Evolutionary conservation across 768 basidiomycete species (phyloP).

Genomic region (Sarcodon sp.): DNA sequence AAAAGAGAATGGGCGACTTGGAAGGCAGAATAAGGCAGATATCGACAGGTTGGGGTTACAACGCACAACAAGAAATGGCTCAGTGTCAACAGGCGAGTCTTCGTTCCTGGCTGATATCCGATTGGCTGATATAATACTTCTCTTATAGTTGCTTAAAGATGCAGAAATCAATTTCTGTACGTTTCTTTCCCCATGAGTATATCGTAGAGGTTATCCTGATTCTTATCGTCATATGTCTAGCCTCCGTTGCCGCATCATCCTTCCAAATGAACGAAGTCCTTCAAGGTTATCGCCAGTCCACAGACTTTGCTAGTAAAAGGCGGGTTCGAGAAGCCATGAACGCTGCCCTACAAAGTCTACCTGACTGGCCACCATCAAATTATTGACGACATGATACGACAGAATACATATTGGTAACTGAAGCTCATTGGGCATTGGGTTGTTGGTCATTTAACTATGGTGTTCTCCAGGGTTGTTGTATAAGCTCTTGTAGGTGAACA

Average conservation of each 20-base stretch:
- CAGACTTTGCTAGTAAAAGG: conserved; percentile 55
- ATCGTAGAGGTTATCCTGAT: neutral
- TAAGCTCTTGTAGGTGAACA: neutral
- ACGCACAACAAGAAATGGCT: conserved; percentile 27
- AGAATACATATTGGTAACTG: neutral
- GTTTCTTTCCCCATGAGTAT: conserved; percentile 1
- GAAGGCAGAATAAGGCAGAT: conserved; percentile 30
- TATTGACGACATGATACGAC: conserved; percentile 3
- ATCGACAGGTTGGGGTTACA: conserved; percentile 7
- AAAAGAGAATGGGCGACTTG: conserved; percentile 41
- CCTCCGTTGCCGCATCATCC: conserved; percentile 52
- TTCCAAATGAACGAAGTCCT: conserved; percentile 74
- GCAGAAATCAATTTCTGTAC: conserved; percentile 17
- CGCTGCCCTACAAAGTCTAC: conserved; percentile 56
- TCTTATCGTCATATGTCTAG: conserved; percentile 18
- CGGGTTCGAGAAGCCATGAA: conserved; percentile 73
- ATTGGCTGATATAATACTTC: neutral
- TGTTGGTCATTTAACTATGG: neutral
- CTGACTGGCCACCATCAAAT: conserved; percentile 52
- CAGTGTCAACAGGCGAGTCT: conserved; percentile 46
- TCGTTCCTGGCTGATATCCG: neutral
- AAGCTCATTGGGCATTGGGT: neutral
- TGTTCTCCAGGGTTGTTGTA: neutral
- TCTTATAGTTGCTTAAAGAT: conserved; percentile 14
- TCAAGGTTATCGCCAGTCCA: conserved; percentile 60